phyloP scores from a whole-genome alignment of 208 protist species.

The Leishmania braziliensis region DNA sequence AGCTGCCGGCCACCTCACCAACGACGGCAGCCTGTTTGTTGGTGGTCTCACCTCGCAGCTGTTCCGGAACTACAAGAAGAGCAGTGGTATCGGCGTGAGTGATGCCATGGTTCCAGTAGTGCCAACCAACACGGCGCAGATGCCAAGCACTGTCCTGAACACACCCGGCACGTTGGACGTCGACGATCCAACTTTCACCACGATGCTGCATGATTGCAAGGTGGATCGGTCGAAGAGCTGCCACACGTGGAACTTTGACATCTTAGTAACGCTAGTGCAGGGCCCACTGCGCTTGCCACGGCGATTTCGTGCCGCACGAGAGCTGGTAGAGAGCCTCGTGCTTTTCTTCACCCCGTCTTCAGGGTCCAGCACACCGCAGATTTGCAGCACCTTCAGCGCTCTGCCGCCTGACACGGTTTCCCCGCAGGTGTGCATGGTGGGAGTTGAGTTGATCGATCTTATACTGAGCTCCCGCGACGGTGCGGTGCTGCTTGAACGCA shows the following conservation, averaged over 20 bases:
- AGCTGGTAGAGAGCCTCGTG: conserved; percentile 63
- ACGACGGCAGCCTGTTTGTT: conserved; percentile 66
- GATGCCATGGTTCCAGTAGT: conserved; percentile 19
- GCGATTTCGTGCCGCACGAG: conserved; percentile 51
- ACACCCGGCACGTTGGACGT: conserved; percentile 54
- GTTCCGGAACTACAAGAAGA: conserved; percentile 53
- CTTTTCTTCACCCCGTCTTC: conserved; percentile 71
- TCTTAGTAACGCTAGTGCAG: conserved; percentile 77
- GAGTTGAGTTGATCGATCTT: conserved; percentile 75
- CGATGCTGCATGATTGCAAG: conserved; percentile 54
- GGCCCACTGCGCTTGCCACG: conserved; percentile 57
- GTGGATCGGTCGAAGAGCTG: conserved; percentile 49
- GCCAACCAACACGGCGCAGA: conserved; percentile 30
- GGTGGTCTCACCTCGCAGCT: conserved; percentile 63
- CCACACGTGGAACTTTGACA: conserved; percentile 72
- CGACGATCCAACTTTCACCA: conserved; percentile 62
- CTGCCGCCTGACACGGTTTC: conserved; percentile 44
- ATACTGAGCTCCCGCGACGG: conserved; percentile 78
- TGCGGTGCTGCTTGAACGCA: conserved; percentile 49
- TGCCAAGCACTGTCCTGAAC: conserved; percentile 32
- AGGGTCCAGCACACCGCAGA: conserved; percentile 25
- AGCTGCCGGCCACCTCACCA: conserved; percentile 65
- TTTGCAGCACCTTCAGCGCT: conserved; percentile 60
- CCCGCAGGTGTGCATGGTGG: conserved; percentile 65
- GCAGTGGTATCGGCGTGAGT: conserved; percentile 7